Evolutionary conservation across 352 stramenopile genomes (phyloP), one percentile per base, ranked within the genome.

Genomic region (Globisporangium acanthophoron): DNA sequence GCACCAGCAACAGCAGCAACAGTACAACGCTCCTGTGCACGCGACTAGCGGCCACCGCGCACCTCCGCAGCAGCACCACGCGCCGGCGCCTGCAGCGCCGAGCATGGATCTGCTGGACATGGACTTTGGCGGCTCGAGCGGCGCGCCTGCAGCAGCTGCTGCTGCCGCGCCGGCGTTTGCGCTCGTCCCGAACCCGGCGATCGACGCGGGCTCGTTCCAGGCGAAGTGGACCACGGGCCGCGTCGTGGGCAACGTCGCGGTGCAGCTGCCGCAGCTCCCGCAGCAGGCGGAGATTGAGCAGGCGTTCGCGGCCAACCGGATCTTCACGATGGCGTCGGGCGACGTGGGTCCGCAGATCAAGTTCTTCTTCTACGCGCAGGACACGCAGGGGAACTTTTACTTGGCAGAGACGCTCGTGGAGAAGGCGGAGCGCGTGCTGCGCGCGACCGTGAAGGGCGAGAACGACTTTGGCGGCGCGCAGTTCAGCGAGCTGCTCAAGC

Each of bases 331-430:
- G 80, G 80, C 83, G 13, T 90, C 83, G 29, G 80, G 83, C 12
- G 83, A 92, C 59, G 80, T 92, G 16, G 83, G 83, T 3, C 69
- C 75, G 43, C 83, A 92, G 68, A 87, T 82, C 73, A 92, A 92
- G 64, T 92, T 92, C 54, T 92, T 92, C 67, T 92, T 90, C 60
- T 90, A 90, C 64, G 80, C 80, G 31, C 83, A 92, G 64, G 80
- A 90, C 63, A 67, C 65, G 15, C 69, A 80, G 33, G 76, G 78
- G 11, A 61, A 68, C 9, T 84, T 79, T 49, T 92, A 85, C 57
- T 58, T 92, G 52, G 74, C 81, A 29, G 83, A 92, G 62, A 88
- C 80, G 54, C 55, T 92, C 16, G 70, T 92, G 15, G 78, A 90
- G 40, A 92, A 92, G 72, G 77, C 73, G 5, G 77, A 72, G 51